Conservation (phyloP, 768 basidiomycete species). For the Tubosaeta sp. region DNA sequence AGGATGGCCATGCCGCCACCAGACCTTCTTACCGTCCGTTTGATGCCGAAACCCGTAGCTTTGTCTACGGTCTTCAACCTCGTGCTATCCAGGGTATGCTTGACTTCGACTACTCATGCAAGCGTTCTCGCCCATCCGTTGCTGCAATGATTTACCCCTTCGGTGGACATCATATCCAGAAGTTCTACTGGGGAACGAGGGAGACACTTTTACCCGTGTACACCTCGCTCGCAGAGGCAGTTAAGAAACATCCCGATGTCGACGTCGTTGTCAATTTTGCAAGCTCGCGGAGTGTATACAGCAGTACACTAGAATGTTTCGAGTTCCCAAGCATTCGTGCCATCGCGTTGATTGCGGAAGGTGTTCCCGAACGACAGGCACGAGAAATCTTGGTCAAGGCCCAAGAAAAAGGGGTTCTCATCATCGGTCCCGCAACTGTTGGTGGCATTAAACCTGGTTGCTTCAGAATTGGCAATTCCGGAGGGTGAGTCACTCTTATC, state of each 20-base stretch:
- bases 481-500: constrained; percentile 58
- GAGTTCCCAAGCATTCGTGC: constrained; percentile 40
- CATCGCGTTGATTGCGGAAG: constrained; percentile 95
- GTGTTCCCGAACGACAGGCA: constrained; percentile 97
- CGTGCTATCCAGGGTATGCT: constrained; percentile 98
- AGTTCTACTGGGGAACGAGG: constrained; percentile 99
- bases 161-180: constrained; percentile 99
- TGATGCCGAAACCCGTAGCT: constrained; percentile 88
- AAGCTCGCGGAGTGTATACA: constrained; percentile 88
- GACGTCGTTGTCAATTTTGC: constrained; percentile 99
- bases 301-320: constrained; percentile 89
- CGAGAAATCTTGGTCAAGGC: constrained; percentile 93
- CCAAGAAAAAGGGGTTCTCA: constrained; percentile 78
- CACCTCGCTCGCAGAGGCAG: constrained; percentile 86
- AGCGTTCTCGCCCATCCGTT: constrained; percentile 83
- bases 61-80: constrained; percentile 98
- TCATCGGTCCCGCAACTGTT: constrained; percentile 96
- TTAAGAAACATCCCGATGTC: constrained; percentile 91
- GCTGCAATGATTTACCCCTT: constrained; percentile 99
- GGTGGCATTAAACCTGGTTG: constrained; percentile 99
- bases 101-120: constrained; percentile 99
- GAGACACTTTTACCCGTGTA: constrained; percentile 98
- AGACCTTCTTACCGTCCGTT: constrained; percentile 90
- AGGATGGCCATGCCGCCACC: constrained; percentile 31
- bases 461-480: constrained; percentile 99